Base-by-base conservation (phyloP, 306 rosid genomes). In the Cucurbita moschata region DNA sequence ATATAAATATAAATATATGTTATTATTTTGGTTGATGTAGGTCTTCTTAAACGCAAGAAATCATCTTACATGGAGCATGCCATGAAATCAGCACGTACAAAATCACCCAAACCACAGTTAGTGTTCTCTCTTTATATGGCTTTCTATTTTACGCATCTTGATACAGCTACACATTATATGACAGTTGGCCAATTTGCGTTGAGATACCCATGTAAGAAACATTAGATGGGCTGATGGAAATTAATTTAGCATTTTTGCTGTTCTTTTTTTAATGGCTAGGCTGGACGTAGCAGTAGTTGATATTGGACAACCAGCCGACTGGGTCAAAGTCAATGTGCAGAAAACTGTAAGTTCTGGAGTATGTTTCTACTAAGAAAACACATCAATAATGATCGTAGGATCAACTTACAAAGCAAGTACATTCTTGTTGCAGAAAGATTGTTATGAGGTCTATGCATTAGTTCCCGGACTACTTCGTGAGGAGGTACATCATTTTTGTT, bases 401-500 rank as follows among this genome's bases (percentile, higher is more conserved):
- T 7, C 23, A 62, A 74, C 68, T 38, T 19, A 58, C 60, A 70
- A 15, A 82, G 54, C 43, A 72, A 18, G 59, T 82, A 38, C 15
- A 65, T 65, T 71, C 56, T 35, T 78, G 21, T 78, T 79, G 78
- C 96, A 95, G 99, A 91, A 91, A 81, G 97, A 95, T 89, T 89
- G 96, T 85, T 95, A 83, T 53, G 99, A 95, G 85, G 88, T 95
- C 60, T 95, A 89, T 80, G 99, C 99, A 78, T 81, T 91, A 83
- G 99, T 95, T 82, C 99, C 99, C 16, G 99, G 99, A 44, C 96
- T 95, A 81, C 88, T 95, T 14, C 96, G 99, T 15, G 99, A 95
- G 80, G 99, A 95, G 99, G 99, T 91, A 82, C 69, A 61, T 62
- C 73, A 69, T 62, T 52, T 76, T 67, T 52, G 7, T 9, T 30